A percentile compares a stretch with the other conserved stretches of the same genome.
These are phyloP conservation scores for Canna indica DNA, from an alignment of 176 grass and related monocot genomes.

Conservation along the genomic window DNA sequence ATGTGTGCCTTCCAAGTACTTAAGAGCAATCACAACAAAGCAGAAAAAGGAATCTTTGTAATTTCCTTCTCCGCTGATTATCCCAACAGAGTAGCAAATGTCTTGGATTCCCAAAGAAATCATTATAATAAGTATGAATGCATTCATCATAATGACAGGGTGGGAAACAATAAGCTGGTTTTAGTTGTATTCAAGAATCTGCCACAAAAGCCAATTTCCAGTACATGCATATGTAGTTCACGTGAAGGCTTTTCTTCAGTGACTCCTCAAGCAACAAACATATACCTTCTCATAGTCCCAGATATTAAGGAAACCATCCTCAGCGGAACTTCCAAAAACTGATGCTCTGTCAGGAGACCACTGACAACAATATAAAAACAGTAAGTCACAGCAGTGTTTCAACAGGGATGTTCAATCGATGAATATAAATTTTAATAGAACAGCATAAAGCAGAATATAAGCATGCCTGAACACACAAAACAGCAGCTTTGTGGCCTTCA, in stretches of 20 bases:
- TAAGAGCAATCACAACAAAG: background rate
- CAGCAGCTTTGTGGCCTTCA: constrained; percentile 80
- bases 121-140: background rate
- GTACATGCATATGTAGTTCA: background rate
- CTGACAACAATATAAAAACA: constrained; percentile 25
- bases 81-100: background rate
- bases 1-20: too few species aligned
- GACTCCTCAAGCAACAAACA: background rate
- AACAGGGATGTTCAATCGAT: constrained; percentile 7
- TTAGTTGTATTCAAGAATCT: background rate
- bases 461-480: constrained; percentile 90
- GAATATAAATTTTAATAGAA: constrained; percentile 3
- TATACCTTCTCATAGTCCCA: constrained; percentile 90
- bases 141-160: background rate
- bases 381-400: background rate
- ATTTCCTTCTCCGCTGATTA: background rate
- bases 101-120: background rate
- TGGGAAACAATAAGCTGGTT: background rate
- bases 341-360: constrained; percentile 94
- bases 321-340: constrained; percentile 82
- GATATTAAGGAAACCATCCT: constrained; percentile 81
- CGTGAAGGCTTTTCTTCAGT: background rate
- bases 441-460: background rate
- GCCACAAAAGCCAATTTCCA: background rate
- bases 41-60: background rate